Evolutionary conservation across 768 basidiomycete species (phyloP), one percentile per base, ranked within the genome.

Genomic region (Trichaptum fuscoviolaceum): DNA sequence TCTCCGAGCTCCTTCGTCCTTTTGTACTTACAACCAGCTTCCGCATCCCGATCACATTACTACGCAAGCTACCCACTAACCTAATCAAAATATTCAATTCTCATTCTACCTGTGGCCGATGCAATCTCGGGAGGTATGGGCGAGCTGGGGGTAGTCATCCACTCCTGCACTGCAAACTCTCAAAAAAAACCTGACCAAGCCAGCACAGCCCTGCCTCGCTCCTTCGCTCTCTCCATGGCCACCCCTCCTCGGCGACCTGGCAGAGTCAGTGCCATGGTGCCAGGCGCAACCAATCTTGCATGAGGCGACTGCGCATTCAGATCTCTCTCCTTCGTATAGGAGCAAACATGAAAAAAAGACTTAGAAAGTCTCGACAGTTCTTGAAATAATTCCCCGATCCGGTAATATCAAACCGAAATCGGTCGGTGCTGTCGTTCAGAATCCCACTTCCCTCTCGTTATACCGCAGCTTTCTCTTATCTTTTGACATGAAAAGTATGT

Each of bases 211-310:
- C 2, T 12, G 42, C 5, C 42, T 52, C 42, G 42, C 42, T 52
- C 42, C 42, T 52, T 52, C 42, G 42, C 42, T 52, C 42, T 52
- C 42, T 52, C 42, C 42, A 52, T 52, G 42, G 42, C 42, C 42
- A 15, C 5, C 42, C 42, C 20, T 20, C 42, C 42, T 52, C 42
- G 42, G 42, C 42, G 42, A 52, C 10, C 42, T 15, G 42, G 42
- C 42, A 52, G 35, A 36, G 35, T 36, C 35, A 36, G 35, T 36
- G 35, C 35, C 35, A 36, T 36, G 35, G 35, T 36, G 35, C 35
- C 35, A 17, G 42, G 42, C 15, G 42, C 10, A 52, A 52, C 2
- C 10, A 20, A 52, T 20, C 20, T 3, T 20, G 42, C 42, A 52
- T 20, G 15, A 52, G 42, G 42, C 42, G 30, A 30, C 30, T 30